Evolutionary conservation across 2,329 filamentous ascomycete species (phyloP).

Genomic region (Ceratocystis destructans): DNA sequence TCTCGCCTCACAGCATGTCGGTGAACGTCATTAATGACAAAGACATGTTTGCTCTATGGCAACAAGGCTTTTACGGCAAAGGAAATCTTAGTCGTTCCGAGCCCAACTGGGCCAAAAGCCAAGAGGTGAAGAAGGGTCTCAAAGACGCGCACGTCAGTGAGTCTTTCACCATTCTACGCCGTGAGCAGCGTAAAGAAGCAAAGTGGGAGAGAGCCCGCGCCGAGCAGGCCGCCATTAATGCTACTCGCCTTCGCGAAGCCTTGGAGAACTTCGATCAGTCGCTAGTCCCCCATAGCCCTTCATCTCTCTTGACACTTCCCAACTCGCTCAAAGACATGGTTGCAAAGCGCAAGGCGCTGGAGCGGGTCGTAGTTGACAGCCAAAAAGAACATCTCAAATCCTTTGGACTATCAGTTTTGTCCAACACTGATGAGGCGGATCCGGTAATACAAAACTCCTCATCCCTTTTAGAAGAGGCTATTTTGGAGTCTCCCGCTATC

Average conservation of each 20-base stretch:
- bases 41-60: constrained; percentile 74
- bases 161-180: constrained; percentile 59
- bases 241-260: constrained; percentile 42
- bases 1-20: constrained; percentile 68
- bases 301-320: constrained; percentile 40
- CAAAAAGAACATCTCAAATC: constrained; percentile 15
- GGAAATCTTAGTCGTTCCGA: constrained; percentile 87
- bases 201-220: constrained; percentile 87
- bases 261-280: constrained; percentile 12
- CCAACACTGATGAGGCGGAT: neutral
- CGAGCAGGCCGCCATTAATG: constrained; percentile 71
- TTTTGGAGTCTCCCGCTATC: neutral
- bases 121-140: constrained; percentile 57
- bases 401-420: constrained; percentile 7
- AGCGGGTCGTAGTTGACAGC: constrained; percentile 10
- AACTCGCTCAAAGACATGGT: constrained; percentile 37
- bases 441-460: neutral
- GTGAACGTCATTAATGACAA: constrained; percentile 68
- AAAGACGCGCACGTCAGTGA: constrained; percentile 61
- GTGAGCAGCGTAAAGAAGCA: constrained; percentile 66
- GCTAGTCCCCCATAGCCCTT: constrained; percentile 28
- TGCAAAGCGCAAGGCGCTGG: constrained; percentile 1
- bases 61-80: constrained; percentile 95
- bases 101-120: constrained; percentile 77
- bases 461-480: neutral